These are phyloP conservation scores for Lichtheimia ornata DNA, from an alignment of 371 early-diverging fungal genomes.

Conservation along the genomic window DNA sequence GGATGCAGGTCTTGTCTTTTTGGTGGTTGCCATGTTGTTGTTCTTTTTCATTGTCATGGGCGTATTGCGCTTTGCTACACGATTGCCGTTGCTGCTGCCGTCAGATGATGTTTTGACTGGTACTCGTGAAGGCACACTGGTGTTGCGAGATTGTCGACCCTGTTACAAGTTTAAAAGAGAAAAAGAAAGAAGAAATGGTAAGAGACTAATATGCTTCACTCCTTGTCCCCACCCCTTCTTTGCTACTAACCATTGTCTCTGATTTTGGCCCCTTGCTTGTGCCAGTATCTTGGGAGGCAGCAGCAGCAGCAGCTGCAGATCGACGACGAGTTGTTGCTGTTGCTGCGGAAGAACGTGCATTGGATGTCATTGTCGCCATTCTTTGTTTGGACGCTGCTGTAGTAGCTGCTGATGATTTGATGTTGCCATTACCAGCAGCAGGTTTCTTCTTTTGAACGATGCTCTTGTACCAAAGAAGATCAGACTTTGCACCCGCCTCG, in stretches of 20 bases:
- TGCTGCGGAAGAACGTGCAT: background rate
- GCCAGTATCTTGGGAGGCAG: conserved; percentile 2
- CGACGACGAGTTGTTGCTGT: background rate
- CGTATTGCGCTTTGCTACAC: too few species aligned
- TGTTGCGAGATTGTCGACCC: too few species aligned
- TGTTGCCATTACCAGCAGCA: conserved; percentile 2
- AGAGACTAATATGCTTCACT: too few species aligned
- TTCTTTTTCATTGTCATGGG: too few species aligned
- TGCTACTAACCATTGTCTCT: background rate
- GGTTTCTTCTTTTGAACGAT: background rate
- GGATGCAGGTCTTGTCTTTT: conserved; percentile 1
- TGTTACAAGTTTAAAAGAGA: too few species aligned
- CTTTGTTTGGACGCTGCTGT: background rate
- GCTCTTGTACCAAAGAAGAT: conserved; percentile 8
- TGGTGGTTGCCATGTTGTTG: background rate
- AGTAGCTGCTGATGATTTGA: conserved; percentile 2
- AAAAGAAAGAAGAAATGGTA: too few species aligned
- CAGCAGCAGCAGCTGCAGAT: conserved; percentile 1
- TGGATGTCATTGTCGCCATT: conserved; percentile 11
- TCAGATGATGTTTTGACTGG: too few species aligned
- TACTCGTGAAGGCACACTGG: too few species aligned
- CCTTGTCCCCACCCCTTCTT: too few species aligned
- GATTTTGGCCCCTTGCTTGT: background rate
- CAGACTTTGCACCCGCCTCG: conserved; percentile 13
- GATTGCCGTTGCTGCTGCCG: too few species aligned